Evolutionary conservation across 139 green algal genomes (phyloP), one percentile per base, ranked within the genome.

Genomic region (Auxenochlorella pyrenoidosa): DNA sequence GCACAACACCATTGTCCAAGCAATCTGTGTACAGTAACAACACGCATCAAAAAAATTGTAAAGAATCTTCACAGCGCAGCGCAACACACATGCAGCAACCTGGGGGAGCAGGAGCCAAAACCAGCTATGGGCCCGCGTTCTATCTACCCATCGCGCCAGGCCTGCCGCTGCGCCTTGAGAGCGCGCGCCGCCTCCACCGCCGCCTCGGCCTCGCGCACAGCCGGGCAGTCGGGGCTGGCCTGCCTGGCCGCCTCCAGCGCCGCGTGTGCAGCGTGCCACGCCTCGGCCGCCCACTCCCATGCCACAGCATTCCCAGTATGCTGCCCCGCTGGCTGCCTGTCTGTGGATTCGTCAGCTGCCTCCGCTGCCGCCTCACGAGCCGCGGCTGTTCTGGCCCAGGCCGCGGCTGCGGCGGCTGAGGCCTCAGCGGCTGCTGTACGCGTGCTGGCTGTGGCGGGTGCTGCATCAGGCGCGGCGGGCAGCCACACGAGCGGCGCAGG

Each of bases 341-440:
- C 34, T 24, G 18, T 21, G 34, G 34, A 15, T 34, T 47, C 70
- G 18, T 3, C 70, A 47, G 18, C 34, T 26, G n/a, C 70, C 70
- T 76, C 70, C 47, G 70, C 70, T 76, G 70, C 70, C 34, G 70
- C 70, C 34, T 76, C 70, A 43, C n/a, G 70, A 47, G n/a, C 70
- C n/a, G 70, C n/a, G n/a, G 70, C 70, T 47, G 6, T 76, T 24
- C n/a, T 76, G 70, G 70, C 70, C 70, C 70, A 76, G 38, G 70
- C 70, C 47, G 70, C 70, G 3, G 70, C 70, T 1, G 70, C 70
- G 24, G 70, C 70, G 10, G 70, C 70, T 43, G 70, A 76, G 10
- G 70, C 70, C 24, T 76, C 70, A 30, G 70, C 70, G 26, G 70
- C 70, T 34, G 70, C 70, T 34, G 47, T 76, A 30, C n/a, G 70